Evolutionary conservation across 1,284 basidiomycete genomes (phyloP).

Genomic region (Mycena citricolor): DNA sequence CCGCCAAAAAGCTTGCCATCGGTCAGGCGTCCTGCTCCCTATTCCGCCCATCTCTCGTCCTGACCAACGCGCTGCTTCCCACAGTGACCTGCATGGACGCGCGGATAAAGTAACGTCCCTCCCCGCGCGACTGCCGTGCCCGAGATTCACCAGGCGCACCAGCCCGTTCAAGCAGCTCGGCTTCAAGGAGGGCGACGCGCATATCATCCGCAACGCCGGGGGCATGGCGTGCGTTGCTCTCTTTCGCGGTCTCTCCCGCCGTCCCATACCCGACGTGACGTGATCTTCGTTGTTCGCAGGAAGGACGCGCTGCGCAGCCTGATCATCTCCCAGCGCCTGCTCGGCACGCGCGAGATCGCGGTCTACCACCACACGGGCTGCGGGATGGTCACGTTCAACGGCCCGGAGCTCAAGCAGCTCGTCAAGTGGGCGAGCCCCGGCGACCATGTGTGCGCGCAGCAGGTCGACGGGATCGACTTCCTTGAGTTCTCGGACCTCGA

Average conservation of each 20-base stretch:
- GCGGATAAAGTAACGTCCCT: constrained; percentile 31
- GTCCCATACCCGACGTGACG: not conserved
- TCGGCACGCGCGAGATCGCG: constrained; percentile 65
- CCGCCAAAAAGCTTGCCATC: constrained; percentile 50
- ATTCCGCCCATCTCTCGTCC: not conserved
- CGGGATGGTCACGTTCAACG: constrained; percentile 64
- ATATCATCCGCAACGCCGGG: constrained; percentile 70
- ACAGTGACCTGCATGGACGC: constrained; percentile 73
- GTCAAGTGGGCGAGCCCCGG: constrained; percentile 49
- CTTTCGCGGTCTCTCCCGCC: no score
- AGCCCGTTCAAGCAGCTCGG: constrained; percentile 61
- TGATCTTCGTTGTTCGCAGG: constrained; percentile 30
- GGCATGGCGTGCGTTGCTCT: constrained; percentile 50
- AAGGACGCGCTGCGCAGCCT: constrained; percentile 65
- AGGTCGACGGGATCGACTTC: constrained; percentile 57
- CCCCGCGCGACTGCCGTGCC: not conserved
- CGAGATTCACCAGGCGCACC: no score
- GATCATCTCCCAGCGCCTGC: constrained; percentile 65
- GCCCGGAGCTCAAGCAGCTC: constrained; percentile 47
- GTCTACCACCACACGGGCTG: constrained; percentile 68
- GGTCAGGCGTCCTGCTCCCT: constrained; percentile 32
- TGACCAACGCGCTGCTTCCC: no score
- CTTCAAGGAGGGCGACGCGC: constrained; percentile 63
- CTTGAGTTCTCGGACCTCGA: constrained; percentile 56
- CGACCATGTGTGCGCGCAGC: constrained; percentile 35